These are phyloP conservation scores for Zygoascus biomembranicola DNA, from an alignment of 805 yeast species.

Conservation along the genomic window DNA sequence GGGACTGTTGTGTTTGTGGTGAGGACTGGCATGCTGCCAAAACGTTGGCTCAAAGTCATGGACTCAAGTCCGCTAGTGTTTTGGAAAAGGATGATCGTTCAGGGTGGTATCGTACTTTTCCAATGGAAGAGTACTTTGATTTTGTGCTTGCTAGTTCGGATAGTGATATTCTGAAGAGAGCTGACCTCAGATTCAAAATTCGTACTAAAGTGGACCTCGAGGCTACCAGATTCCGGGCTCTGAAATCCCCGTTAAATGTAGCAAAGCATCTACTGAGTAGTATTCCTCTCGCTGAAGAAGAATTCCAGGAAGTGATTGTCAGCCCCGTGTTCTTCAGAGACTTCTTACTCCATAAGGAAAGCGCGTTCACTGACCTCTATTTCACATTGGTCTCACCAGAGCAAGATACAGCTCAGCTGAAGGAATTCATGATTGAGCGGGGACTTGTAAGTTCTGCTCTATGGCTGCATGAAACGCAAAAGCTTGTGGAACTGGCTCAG, in stretches of 20 bases:
- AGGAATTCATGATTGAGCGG: neutral
- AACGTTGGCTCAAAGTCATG: slow-evolving; percentile 2
- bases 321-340: neutral
- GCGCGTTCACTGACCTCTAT: neutral
- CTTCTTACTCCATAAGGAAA: neutral
- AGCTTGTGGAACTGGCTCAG: neutral
- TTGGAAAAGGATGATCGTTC: neutral
- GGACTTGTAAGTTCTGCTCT: neutral
- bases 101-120: neutral
- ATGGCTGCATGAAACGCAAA: neutral
- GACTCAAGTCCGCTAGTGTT: neutral
- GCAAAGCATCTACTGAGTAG: neutral
- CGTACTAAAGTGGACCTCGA: slow-evolving; percentile 5
- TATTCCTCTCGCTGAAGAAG: neutral
- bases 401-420: neutral
- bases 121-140: slow-evolving; percentile 7
- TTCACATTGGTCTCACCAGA: neutral
- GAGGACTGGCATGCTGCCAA: slow-evolving; percentile 37
- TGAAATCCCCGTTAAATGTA: neutral
- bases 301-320: neutral
- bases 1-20: slow-evolving; percentile 46
- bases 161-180: neutral
- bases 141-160: slow-evolving; percentile 4
- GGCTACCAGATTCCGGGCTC: slow-evolving; percentile 6
- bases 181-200: slow-evolving; percentile 5